Conservation (phyloP, 148 eudicot genomes). For the Rhododendron ovatum region DNA sequence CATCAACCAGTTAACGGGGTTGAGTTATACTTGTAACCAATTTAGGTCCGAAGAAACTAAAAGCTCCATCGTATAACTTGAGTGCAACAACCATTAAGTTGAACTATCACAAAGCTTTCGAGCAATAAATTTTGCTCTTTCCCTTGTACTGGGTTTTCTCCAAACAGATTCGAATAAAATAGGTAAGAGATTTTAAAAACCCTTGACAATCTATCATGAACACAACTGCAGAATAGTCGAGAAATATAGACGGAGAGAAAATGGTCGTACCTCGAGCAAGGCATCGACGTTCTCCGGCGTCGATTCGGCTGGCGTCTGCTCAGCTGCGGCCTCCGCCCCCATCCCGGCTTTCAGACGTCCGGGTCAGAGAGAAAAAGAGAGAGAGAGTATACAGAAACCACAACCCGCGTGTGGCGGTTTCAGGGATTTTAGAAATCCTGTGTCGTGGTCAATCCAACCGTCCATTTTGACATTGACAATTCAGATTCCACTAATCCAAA, state of each 20-base stretch:
- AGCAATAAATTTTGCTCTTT: too few relatives aligned
- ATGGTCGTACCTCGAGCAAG: conserved; percentile 10
- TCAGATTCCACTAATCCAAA: too few relatives aligned
- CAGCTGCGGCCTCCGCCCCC: conserved; percentile 1
- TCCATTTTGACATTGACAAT: too few relatives aligned
- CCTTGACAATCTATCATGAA: neutral
- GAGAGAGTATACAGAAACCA: neutral
- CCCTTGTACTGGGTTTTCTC: neutral
- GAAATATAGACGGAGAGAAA: neutral
- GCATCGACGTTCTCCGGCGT: conserved; percentile 13
- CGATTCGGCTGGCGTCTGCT: neutral
- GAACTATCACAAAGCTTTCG: neutral
- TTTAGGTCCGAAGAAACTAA: neutral
- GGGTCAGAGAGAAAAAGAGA: neutral
- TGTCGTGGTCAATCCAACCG: accelerated
- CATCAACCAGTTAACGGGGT: neutral
- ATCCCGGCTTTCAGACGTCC: neutral
- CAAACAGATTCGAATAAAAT: neutral
- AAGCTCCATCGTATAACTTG: neutral
- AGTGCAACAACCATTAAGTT: neutral
- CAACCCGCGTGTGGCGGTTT: neutral
- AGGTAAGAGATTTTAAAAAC: neutral
- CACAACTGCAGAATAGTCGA: neutral
- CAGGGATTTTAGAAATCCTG: too few relatives aligned
- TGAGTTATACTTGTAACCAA: neutral